phyloP scores from a whole-genome alignment of 306 rosid genomes.

The Hylodesmum podocarpum region DNA sequence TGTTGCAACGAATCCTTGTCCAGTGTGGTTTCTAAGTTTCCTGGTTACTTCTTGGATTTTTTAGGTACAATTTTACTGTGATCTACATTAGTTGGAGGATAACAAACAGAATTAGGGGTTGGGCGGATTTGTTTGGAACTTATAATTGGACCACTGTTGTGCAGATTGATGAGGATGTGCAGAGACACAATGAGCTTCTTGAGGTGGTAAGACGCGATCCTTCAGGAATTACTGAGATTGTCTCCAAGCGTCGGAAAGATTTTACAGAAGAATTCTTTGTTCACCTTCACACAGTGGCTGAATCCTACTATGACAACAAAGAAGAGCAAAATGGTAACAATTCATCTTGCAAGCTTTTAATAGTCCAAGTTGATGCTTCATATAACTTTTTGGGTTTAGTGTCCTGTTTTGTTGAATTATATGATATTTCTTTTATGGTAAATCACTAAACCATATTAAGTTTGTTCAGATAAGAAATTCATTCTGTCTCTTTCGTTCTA shows the following conservation, averaged over 20 bases:
- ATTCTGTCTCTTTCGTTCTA: neutral
- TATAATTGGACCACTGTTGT: neutral
- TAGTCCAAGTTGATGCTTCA: constrained; percentile 1
- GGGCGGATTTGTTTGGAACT: constrained; percentile 3
- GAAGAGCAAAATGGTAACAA: constrained; percentile 66
- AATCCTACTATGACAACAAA: constrained; percentile 61
- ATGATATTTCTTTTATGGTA: constrained; percentile 20
- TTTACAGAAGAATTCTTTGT: constrained; percentile 87
- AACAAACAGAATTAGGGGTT: neutral
- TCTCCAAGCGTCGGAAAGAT: constrained; percentile 83
- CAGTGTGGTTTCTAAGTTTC: neutral
- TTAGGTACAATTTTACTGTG: neutral
- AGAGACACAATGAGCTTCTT: constrained; percentile 80
- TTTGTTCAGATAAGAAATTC: neutral
- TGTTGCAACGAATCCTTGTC: neutral
- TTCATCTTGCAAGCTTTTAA: constrained; percentile 18
- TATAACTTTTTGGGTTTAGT: neutral
- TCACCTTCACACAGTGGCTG: constrained; percentile 74
- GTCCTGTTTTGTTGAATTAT: constrained; percentile 1
- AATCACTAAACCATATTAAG: neutral
- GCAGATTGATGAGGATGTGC: constrained; percentile 89
- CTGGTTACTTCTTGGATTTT: neutral
- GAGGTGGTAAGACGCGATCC: constrained; percentile 46
- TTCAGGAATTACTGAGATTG: constrained; percentile 58
- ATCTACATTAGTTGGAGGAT: neutral